Conservation (phyloP, 345 rosid genomes). For the Eucalyptus erythrocorys region DNA sequence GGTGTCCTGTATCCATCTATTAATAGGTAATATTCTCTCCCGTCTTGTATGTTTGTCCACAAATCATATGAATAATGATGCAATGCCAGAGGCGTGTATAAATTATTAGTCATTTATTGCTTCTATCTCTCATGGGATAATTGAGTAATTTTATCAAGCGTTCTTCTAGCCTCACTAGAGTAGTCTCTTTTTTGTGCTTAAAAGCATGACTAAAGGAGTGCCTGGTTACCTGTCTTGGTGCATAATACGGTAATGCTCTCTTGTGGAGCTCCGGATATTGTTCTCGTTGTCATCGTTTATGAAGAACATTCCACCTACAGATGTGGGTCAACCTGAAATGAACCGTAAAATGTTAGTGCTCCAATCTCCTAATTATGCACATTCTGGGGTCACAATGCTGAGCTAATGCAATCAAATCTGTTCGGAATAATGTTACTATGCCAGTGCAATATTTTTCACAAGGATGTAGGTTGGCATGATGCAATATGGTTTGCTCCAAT, state of each 20-base stretch:
- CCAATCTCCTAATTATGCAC: not conserved
- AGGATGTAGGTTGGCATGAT: not conserved
- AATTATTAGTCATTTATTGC: not conserved
- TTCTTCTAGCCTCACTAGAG: not conserved
- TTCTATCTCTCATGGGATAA: not conserved
- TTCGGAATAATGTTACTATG: not conserved
- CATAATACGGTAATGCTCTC: not conserved
- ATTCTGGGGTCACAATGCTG: not conserved
- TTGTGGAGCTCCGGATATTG: not conserved
- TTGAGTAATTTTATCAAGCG: not conserved
- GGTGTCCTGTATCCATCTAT: constrained; percentile 92
- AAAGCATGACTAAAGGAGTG: not conserved
- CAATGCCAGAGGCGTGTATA: not conserved
- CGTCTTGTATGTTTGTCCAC: not conserved
- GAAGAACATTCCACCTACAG: not conserved
- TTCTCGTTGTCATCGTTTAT: not conserved
- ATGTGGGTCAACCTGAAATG: not conserved
- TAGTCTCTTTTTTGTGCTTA: not conserved
- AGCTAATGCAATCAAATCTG: not conserved
- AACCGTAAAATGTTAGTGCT: not conserved
- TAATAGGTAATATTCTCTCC: constrained; percentile 33
- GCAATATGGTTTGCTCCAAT: not conserved
- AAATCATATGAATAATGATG: not conserved
- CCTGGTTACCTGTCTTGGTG: not conserved
- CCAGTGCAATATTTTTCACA: not conserved